Evolutionary conservation across 1,284 basidiomycete genomes (phyloP).

Genomic region (Kwoniella shivajii): DNA sequence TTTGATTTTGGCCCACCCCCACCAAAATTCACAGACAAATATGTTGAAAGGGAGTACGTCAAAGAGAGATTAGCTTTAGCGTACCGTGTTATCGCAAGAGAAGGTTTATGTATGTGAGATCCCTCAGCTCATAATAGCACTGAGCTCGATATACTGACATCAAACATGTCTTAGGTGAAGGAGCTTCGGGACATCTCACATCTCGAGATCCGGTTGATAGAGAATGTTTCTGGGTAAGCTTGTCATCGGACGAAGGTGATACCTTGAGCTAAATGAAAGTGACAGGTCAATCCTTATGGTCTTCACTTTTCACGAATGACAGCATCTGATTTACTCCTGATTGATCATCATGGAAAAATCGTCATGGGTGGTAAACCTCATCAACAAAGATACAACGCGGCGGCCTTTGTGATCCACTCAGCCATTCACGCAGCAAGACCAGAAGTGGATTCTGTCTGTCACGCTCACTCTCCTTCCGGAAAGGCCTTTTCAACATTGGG

Average conservation of each 20-base stretch:
- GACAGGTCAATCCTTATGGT: slow-evolving; percentile 32
- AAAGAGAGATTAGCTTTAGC: slow-evolving; percentile 29
- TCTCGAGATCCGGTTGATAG: slow-evolving; percentile 60
- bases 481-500: slow-evolving; percentile 65
- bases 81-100: slow-evolving; percentile 23
- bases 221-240: slow-evolving; percentile 61
- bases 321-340: slow-evolving; percentile 57
- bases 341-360: slow-evolving; percentile 58
- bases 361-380: slow-evolving; percentile 56
- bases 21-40: slow-evolving; percentile 26
- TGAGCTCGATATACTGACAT: not conserved
- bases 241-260: not conserved
- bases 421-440: slow-evolving; percentile 65
- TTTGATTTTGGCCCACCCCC: slow-evolving; percentile 28
- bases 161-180: slow-evolving; percentile 53
- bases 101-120: slow-evolving; percentile 25
- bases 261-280: not conserved
- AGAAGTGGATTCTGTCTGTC: slow-evolving; percentile 65
- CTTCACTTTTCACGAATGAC: slow-evolving; percentile 58
- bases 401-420: slow-evolving; percentile 62
- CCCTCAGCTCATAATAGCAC: not conserved
- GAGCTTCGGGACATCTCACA: slow-evolving; percentile 66
- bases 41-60: slow-evolving; percentile 22
- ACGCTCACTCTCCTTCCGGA: slow-evolving; percentile 66
- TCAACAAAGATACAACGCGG: slow-evolving; percentile 55